Percentiles rank a stretch among this genome's conserved stretches.
Conservation (phyloP, 805 yeast species). For the Candida coquimbonensis region DNA sequence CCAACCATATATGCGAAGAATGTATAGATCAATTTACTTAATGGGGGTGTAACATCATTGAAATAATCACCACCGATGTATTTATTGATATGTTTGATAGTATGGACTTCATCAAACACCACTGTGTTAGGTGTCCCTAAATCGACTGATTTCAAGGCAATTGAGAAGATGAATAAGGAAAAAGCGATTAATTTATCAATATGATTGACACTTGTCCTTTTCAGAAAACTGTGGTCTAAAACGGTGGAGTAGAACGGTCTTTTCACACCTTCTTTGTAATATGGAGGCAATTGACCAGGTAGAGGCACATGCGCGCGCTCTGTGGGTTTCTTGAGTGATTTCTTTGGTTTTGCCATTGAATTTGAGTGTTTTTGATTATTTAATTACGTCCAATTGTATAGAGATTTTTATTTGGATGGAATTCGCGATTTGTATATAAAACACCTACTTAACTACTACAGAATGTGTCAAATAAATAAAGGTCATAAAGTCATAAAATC, state of each 20-base stretch:
- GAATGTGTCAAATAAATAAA: background rate
- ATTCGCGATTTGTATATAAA: background rate
- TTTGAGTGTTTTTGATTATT: no score
- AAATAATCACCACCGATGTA: constrained; percentile 55
- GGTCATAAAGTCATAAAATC: constrained; percentile 11
- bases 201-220: constrained; percentile 6
- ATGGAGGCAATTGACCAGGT: constrained; percentile 18
- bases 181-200: constrained; percentile 16
- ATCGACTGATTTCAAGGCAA: constrained; percentile 27
- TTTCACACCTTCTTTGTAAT: constrained; percentile 26
- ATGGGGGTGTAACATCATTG: constrained; percentile 69
- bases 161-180: constrained; percentile 17
- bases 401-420: no score
- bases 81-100: constrained; percentile 32
- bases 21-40: constrained; percentile 53
- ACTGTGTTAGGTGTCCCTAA: constrained; percentile 32
- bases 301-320: no score
- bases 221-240: constrained; percentile 14
- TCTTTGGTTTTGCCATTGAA: constrained; percentile 12
- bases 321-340: background rate
- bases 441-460: background rate
- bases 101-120: constrained; percentile 43
- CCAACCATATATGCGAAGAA: constrained; percentile 46
- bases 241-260: constrained; percentile 27
- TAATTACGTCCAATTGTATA: no score